Base-by-base conservation (phyloP, 345 rosid species). In the Citrus mangshanensis region DNA sequence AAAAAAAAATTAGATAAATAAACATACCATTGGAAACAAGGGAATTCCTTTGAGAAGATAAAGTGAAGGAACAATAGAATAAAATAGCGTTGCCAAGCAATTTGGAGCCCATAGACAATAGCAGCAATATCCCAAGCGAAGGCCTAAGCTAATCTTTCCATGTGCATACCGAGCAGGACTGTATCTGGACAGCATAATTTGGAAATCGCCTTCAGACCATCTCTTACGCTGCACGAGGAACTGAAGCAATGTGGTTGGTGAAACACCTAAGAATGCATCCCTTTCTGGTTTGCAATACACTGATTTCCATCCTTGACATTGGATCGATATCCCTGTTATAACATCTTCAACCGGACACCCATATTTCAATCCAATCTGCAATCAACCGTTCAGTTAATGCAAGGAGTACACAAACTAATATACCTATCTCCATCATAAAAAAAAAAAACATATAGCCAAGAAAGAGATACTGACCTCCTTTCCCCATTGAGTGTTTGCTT, bases 321-420 rank as follows among this genome's bases (percentile, higher is more conserved):
- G 88, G 68, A 95, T 92, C 7, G 89, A 68, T 60, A 93, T 38
- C 78, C 98, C 98, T 22, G 98, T 95, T 28, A 95, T 91, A 61
- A 93, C 86, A 82, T 95, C 98, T 76, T 95, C 98, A 21, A 92
- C 92, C 1, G 89, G 85, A 64, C 84, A 85, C n/a, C 97, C 97
- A 6, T 93, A 95, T 63, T 75, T 86, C 78, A 93, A 4, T 35
- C 98, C 98, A 82, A 90, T 80, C 98, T 93, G 88, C 75, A 81
- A 78, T 9, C 19, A 72, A 81, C 64, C 74, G 9, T 72, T 27
- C 71, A 38, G 46, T 40, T 25, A 75, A 1, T 12, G 34, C 37
- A 38, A 22, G 2, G 58, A 40, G 2, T 37, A 16, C 9, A 1
- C 5, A 51, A 35, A 61, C 8, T 24, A n/a, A 34, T 58, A 32